Evolutionary conservation across 345 rosid species (phyloP), one percentile per base, ranked within the genome.

Genomic region (Lenwebbia sp.): DNA sequence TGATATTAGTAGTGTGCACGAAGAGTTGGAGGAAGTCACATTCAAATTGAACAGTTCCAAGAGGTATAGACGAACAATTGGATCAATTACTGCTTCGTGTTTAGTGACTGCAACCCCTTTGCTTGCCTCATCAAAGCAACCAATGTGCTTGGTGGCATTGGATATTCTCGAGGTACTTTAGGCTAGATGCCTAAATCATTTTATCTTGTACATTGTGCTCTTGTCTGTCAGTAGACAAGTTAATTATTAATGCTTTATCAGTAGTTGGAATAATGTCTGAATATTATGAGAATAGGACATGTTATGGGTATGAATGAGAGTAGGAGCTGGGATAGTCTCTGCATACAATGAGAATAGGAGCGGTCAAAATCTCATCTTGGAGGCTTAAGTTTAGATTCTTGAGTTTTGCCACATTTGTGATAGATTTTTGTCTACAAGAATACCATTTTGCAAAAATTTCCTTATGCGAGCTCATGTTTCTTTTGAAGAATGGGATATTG

Each of bases 71-170:
- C 95, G 91, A 87, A 94, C 88, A 23, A 95, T 97, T 89, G 99
- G 96, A 86, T 97, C 99, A 9, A 91, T 96, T 86, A 93, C 94
- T 82, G 91, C 93, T 88, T 95, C 96, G 23, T 96, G 99, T 92
- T 92, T 97, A 86, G 89, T 88, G 9, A 90, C 98, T 25, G 93
- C 96, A 87, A 92, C 91, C 15, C 96, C 99, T 85, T 92, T 96
- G 49, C 93, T 97, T 83, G 98, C 96, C 86, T 95, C 98, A 85
- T 84, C 86, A 86, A 89, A 93, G 85, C 99, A 95, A 88, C 89
- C 87, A 40, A 87, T 92, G 54, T 94, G 96, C 93, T 92, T 97
- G 90, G 93, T 92, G 87, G 95, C 94, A n/a, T 90, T 95, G 85
- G 95, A 93, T 87, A 94, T 96, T 84, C 87, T 97, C 56, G 96